phyloP scores from a whole-genome alignment of 192 early-diverging fungal species.

The Coemansia sp. region DNA sequence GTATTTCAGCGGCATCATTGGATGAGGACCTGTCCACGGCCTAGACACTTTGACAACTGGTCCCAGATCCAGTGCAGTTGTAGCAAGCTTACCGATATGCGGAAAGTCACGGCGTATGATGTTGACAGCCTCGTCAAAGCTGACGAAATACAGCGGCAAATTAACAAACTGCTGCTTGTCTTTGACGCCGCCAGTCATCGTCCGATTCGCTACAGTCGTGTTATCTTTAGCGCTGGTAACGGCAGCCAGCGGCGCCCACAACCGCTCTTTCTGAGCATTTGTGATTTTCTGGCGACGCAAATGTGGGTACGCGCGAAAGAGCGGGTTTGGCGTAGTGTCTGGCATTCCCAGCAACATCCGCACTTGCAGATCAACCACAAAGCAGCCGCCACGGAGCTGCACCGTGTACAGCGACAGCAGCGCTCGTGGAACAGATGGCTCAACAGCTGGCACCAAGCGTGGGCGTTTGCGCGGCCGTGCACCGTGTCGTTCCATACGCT shows the following conservation, averaged over 20 bases:
- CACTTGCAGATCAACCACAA: constrained; percentile 70
- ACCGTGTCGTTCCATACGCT: constrained; percentile 55
- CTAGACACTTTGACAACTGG: constrained; percentile 14
- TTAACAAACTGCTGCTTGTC: constrained; percentile 65
- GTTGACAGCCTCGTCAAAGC: constrained; percentile 61
- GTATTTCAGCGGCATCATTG: constrained; percentile 43
- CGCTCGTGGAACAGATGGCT: constrained; percentile 19
- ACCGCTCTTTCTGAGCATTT: constrained; percentile 61
- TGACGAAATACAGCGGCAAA: constrained; percentile 63
- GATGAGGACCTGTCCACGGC: constrained; percentile 40
- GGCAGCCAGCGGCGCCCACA: constrained; percentile 67
- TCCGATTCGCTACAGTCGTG: constrained; percentile 25
- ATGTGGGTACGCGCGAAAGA: constrained; percentile 63
- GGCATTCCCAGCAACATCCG: constrained; percentile 60
- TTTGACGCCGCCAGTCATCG: constrained; percentile 50
- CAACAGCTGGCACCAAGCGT: neutral
- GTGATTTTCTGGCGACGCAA: constrained; percentile 57
- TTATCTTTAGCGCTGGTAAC: neutral
- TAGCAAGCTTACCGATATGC: constrained; percentile 67
- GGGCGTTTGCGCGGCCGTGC: neutral
- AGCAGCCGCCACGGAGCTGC: constrained; percentile 59
- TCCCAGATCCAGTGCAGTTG: constrained; percentile 63
- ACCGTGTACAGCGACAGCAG: constrained; percentile 72
- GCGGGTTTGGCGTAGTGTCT: constrained; percentile 43
- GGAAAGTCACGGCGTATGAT: constrained; percentile 64